These are phyloP conservation scores for Paraconiothyrium brasiliense DNA, from an alignment of 2,329 filamentous ascomycete genomes.

Conservation along the genomic window DNA sequence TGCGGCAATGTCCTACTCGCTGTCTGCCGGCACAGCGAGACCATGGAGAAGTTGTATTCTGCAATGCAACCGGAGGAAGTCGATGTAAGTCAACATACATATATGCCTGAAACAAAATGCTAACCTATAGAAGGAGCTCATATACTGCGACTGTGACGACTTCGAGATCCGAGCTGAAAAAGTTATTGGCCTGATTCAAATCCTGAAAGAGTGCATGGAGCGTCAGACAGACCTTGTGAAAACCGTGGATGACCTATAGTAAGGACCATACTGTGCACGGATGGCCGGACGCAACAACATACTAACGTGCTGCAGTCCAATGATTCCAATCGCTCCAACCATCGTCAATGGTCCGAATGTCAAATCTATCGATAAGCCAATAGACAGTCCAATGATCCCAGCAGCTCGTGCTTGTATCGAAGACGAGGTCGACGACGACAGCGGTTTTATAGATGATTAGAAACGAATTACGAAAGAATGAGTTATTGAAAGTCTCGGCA, in stretches of 20 bases:
- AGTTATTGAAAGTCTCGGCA: no score
- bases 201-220: slow-evolving; percentile 20
- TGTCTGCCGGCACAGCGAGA: slow-evolving; percentile 21
- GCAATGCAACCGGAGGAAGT: slow-evolving; percentile 16
- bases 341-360: neutral
- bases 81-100: slow-evolving; percentile 14
- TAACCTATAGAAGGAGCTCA: slow-evolving; percentile 12
- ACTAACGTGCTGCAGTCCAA: neutral
- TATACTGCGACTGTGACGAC: slow-evolving; percentile 24
- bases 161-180: slow-evolving; percentile 19
- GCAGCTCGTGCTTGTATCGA: slow-evolving; percentile 1
- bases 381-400: slow-evolving; percentile 13
- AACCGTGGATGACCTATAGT: slow-evolving; percentile 19
- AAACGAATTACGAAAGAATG: neutral
- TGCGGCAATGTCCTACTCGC: slow-evolving; percentile 24
- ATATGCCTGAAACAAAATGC: neutral
- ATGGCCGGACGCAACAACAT: no score
- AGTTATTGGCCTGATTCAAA: slow-evolving; percentile 16
- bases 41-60: slow-evolving; percentile 17
- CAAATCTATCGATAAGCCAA: neutral
- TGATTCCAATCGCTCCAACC: neutral
- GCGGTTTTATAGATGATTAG: slow-evolving; percentile 17
- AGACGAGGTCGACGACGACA: slow-evolving; percentile 18
- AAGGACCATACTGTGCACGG: neutral
- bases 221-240: slow-evolving; percentile 20